These are phyloP conservation scores for Aspergillus novofumigatus DNA, from an alignment of 2,329 filamentous ascomycete genomes.

Conservation along the genomic window DNA sequence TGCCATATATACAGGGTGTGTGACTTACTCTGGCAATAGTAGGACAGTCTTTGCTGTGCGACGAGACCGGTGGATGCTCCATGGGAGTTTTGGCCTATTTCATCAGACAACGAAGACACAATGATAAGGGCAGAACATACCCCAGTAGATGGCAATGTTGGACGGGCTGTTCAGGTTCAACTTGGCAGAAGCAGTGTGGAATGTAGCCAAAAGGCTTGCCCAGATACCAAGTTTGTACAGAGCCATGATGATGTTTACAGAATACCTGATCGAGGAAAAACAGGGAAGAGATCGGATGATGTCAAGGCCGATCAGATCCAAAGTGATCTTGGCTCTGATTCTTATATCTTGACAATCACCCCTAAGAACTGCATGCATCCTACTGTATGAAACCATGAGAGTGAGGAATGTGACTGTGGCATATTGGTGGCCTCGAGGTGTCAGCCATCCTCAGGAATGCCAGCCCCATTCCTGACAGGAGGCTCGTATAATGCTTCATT, in stretches of 20 bases:
- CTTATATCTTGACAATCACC: not conserved
- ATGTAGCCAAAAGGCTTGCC: not conserved
- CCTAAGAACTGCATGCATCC: not conserved
- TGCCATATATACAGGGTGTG: not conserved
- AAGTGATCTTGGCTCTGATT: not conserved
- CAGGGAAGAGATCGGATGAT: not conserved
- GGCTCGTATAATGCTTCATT: not conserved
- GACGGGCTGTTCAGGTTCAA: not conserved
- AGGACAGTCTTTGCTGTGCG: slow-evolving; percentile 53
- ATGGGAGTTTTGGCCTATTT: slow-evolving; percentile 57
- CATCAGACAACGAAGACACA: not conserved
- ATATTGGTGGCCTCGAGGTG: not conserved
- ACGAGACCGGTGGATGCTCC: slow-evolving; percentile 25
- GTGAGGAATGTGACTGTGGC: not conserved
- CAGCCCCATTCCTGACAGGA: not conserved
- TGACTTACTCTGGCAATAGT: slow-evolving; percentile 57
- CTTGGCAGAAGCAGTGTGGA: not conserved
- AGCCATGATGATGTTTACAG: slow-evolving; percentile 17
- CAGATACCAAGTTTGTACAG: not conserved
- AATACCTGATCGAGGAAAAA: not conserved
- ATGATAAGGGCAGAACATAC: not conserved
- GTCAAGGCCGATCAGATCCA: no score
- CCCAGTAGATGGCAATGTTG: not conserved
- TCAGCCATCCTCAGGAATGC: not conserved
- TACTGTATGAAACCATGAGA: not conserved